Evolutionary conservation across 306 rosid species (phyloP), one percentile per base, ranked within the genome.

Genomic region (Acacia melanoxylon): DNA sequence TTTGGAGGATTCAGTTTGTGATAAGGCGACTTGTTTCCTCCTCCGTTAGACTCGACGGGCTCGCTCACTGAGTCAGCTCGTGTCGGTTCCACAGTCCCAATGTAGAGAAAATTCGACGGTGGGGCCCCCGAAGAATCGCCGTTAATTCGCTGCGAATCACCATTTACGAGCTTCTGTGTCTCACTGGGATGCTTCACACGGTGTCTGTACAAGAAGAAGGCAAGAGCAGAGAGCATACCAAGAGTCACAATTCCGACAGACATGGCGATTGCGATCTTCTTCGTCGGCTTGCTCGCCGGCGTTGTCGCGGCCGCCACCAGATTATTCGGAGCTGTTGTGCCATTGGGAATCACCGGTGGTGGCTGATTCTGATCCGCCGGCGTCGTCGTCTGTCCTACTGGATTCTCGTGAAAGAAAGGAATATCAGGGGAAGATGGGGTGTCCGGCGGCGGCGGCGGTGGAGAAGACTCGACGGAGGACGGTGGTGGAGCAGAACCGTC

Each of bases 71-170:
- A 75, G 31, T 69, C 51, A 20, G 75, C 79, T 44, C 82, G 87
- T 82, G 88, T 80, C 65, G 93, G 97, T 68, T 93, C 99, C 44
- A 95, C 92, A 1, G 97, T 93, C 44, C 99, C 99, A 81, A 92
- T 89, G 83, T 91, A 93, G 74, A 93, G 91, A 54, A 92, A 89
- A 52, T 75, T 91, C 24, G 97, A 88, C 0, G 90, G 94, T 22
- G 90, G 90, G 22, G 56, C 89, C 61, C 90, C 67, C 8, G 91
- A 70, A 19, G 72, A 75, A 37, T 86, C 88, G n/a, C 85, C 90
- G 3, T 80, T 61, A 33, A 77, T 77, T 27, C 85, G 61, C 62
- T 78, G 82, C 2, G 92, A 85, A 78, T 81, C 68, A 68, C 88
- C 85, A 20, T 78, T 74, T 52, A 87, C 91, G 35, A 89, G 96